Evolutionary conservation across 768 basidiomycete genomes (phyloP), one percentile per base, ranked within the genome.

Genomic region (Suillus ampliporus): DNA sequence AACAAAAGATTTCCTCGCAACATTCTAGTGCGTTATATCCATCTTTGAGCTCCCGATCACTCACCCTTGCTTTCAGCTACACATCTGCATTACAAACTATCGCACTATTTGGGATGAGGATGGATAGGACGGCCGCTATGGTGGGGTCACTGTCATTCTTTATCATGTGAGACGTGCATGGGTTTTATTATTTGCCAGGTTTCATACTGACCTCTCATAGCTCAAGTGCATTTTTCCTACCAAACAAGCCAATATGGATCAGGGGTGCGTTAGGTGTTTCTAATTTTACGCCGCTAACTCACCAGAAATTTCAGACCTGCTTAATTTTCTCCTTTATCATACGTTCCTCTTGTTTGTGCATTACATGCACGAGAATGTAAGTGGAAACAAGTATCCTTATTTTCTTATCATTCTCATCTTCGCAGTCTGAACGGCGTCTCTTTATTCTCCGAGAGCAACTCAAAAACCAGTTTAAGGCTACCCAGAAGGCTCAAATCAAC

Each of bases 321-420:
- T 91, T 68, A 87, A 89, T 77, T 90, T 92, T 68, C 74, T 89
- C 58, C 69, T 92, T n/a, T 96, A 91, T 73, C 90, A 94, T 64
- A 81, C 78, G 4, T 94, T 96, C 74, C 77, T 97, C 63, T 84
- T 95, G 21, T 93, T 90, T 70, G 84, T 91, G 4, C 86, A 89
- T 72, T 89, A 88, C 65, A 84, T 84, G 77, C 80, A 84, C 51
- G 89, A 89, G 74, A 83, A 77, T 48, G 86, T 85, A 65, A 67
- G 84, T 54, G n/a, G 23, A 50, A 50, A 34, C 3, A 13, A 28
- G 11, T 26, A 17, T 37, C 8, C 47, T 21, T 21, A 17, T 23
- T 35, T n/a, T 15, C 41, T 48, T 21, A 37, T 28, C 1, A 13
- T 51, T 69, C 41, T 74, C 35, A 43, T 28, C 13, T 19, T 37